Evolutionary conservation across 495 filamentous ascomycete genomes (phyloP).

Genomic region (Aspergillus kassunensis): DNA sequence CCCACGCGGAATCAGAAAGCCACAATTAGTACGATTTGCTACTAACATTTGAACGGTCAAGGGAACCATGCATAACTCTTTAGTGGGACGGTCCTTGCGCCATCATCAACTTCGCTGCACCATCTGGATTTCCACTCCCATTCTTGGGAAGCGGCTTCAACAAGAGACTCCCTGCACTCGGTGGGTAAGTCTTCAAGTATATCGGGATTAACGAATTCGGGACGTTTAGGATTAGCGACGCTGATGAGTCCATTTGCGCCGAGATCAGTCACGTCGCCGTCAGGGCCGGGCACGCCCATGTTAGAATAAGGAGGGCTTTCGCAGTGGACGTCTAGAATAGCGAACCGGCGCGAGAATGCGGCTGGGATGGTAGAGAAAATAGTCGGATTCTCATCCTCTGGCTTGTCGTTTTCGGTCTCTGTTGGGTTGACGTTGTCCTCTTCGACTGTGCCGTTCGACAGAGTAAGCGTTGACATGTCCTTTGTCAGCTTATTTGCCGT

Average conservation of each 20-base stretch:
- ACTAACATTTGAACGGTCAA: slow-evolving; percentile 14
- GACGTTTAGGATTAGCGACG: slow-evolving; percentile 32
- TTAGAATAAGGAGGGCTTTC: slow-evolving; percentile 56
- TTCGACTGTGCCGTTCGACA: slow-evolving; percentile 31
- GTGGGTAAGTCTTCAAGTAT: slow-evolving; percentile 65
- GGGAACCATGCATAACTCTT: slow-evolving; percentile 51
- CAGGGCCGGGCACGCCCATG: slow-evolving; percentile 61
- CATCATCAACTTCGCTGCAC: slow-evolving; percentile 57
- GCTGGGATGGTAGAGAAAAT: slow-evolving; percentile 63
- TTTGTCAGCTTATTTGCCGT: slow-evolving; percentile 27
- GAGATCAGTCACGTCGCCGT: slow-evolving; percentile 54
- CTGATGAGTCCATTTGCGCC: slow-evolving; percentile 63
- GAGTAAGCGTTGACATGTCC: slow-evolving; percentile 35
- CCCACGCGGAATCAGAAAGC: slow-evolving; percentile 8
- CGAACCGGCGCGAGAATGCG: slow-evolving; percentile 66
- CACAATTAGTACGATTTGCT: background rate
- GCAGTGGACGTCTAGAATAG: slow-evolving; percentile 67
- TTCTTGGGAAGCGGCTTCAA: slow-evolving; percentile 58
- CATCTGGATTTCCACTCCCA: slow-evolving; percentile 68
- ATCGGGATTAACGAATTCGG: slow-evolving; percentile 58
- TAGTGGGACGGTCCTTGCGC: slow-evolving; percentile 41
- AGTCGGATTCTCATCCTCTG: slow-evolving; percentile 15
- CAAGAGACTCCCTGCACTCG: slow-evolving; percentile 66
- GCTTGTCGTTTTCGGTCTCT: slow-evolving; percentile 10
- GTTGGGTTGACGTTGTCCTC: slow-evolving; percentile 8